Evolutionary conservation across 2,329 filamentous ascomycete species (phyloP).

Genomic region (Pestalotiopsis sp.): DNA sequence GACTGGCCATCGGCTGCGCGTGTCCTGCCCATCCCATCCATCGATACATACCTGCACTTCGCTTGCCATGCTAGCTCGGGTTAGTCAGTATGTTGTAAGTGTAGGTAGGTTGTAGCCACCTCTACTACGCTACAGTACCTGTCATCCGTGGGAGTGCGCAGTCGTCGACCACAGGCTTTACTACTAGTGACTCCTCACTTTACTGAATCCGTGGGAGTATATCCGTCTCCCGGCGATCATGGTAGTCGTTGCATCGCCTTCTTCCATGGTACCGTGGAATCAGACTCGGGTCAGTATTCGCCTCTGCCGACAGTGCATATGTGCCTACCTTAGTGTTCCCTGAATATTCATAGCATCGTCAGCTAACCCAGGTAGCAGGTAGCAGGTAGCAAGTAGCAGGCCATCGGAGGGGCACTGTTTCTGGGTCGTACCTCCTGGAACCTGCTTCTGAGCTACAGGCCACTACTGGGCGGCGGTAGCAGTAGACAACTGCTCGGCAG

Average conservation of each 20-base stretch:
- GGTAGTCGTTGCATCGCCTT: neutral
- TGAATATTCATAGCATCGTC: neutral
- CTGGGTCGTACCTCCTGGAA: neutral
- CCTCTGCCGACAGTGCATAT: neutral
- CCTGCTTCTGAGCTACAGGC: neutral
- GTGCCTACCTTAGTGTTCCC: neutral
- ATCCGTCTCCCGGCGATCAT: neutral
- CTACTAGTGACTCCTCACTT: neutral
- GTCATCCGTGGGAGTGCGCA: neutral
- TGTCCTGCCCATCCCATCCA: neutral
- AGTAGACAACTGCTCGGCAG: constrained; percentile 1
- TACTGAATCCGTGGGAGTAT: neutral
- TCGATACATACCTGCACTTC: neutral
- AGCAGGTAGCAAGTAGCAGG: neutral
- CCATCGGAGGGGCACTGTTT: neutral
- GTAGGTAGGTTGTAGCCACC: neutral
- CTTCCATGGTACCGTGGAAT: too few species aligned
- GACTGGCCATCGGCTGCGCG: neutral
- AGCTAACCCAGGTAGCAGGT: neutral
- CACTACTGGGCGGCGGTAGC: neutral
- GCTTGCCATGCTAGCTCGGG: neutral
- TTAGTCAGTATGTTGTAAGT: neutral
- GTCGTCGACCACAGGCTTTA: neutral
- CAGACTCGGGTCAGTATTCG: neutral
- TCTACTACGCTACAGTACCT: neutral